These are phyloP conservation scores for Populus trichocarpa DNA, from an alignment of 441 rosid genomes.

Conservation along the genomic window DNA sequence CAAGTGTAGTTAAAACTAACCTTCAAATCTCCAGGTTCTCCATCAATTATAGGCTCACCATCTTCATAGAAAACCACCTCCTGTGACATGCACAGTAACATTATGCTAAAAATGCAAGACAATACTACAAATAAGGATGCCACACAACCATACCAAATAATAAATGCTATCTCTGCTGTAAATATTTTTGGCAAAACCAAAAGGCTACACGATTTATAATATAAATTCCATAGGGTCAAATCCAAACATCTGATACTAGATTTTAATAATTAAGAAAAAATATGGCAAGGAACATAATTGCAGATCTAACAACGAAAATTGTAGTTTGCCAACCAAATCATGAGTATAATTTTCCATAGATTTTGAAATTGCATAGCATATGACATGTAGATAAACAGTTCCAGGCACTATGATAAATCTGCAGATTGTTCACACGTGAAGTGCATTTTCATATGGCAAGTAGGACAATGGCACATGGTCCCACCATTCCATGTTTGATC, in stretches of 20 bases:
- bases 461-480: not conserved
- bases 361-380: not conserved
- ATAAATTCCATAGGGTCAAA: not conserved
- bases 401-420: not conserved
- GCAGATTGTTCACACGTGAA: not conserved
- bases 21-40: conserved; percentile 96
- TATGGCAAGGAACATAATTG: not conserved
- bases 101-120: not conserved
- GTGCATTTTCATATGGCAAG: not conserved
- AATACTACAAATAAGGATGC: not conserved
- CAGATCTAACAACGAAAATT: not conserved
- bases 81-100: conserved; percentile 32
- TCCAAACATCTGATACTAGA: not conserved
- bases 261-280: not conserved
- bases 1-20: conserved; percentile 33
- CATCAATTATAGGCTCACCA: conserved; percentile 86
- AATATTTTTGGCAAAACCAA: not conserved
- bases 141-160: not conserved
- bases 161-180: not conserved
- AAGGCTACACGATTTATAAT: not conserved
- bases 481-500: not conserved
- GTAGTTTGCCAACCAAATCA: not conserved
- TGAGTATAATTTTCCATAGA: not conserved
- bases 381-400: not conserved
- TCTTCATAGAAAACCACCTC: conserved; percentile 94